phyloP scores from a whole-genome alignment of 306 rosid genomes.

The Datisca glomerata region DNA sequence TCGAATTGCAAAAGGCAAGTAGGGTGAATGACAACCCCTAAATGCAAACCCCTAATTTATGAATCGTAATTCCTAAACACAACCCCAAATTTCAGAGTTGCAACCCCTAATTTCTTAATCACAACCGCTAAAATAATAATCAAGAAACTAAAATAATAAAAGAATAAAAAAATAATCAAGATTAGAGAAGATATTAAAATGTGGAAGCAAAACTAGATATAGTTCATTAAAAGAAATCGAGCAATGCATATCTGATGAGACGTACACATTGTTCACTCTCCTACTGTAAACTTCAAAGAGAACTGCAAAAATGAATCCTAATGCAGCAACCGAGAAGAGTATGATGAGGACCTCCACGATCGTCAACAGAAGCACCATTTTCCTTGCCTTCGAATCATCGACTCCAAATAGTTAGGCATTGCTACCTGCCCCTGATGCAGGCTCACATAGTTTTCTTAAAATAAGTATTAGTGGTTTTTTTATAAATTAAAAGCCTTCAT shows the following conservation, averaged over 20 bases:
- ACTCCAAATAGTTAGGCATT: neutral
- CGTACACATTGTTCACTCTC: slow-evolving; percentile 59
- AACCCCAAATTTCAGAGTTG: no score
- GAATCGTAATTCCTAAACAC: no score
- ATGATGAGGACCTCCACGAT: slow-evolving; percentile 26
- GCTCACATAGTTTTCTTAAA: no score
- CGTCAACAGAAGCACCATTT: slow-evolving; percentile 26
- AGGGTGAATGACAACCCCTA: no score
- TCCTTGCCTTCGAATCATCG: slow-evolving; percentile 1
- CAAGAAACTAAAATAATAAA: neutral
- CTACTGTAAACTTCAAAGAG: slow-evolving; percentile 62
- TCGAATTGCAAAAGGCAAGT: no score
- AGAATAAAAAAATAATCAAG: neutral
- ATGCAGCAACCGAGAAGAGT: slow-evolving; percentile 20
- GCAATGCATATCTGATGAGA: no score
- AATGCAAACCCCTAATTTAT: no score
- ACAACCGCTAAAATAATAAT: no score
- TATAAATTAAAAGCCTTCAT: no score
- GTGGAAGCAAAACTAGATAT: neutral
- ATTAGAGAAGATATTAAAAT: neutral
- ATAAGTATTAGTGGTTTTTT: no score
- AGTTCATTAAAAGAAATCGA: neutral
- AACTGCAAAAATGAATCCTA: slow-evolving; percentile 28
- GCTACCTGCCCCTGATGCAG: no score
- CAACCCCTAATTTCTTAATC: no score